Evolutionary conservation across 2,329 filamentous ascomycete species (phyloP).

Genomic region (Fusarium succisae): DNA sequence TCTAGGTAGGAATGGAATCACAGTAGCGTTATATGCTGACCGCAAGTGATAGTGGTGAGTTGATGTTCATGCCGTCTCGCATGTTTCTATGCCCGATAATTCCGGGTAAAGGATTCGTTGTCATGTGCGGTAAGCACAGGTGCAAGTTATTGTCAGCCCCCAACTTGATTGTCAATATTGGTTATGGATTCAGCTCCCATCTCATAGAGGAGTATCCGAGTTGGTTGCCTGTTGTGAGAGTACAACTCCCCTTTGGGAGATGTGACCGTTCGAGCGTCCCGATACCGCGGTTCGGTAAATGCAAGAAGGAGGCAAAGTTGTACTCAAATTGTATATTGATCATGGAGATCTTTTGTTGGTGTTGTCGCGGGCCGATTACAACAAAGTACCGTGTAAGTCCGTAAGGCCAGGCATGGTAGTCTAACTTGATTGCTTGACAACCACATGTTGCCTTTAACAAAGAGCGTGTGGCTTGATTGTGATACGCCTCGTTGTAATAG

Average conservation of each 20-base stretch:
- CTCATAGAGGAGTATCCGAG: constrained; percentile 1
- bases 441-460: not conserved
- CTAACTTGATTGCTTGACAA: not conserved
- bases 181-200: constrained; percentile 3
- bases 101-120: not conserved
- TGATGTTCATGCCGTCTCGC: not conserved
- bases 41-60: not conserved
- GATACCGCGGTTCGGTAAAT: constrained; percentile 29
- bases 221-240: constrained; percentile 11
- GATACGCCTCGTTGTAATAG: constrained; percentile 2
- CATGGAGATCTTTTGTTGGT: not conserved
- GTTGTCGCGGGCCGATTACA: constrained; percentile 24
- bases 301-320: constrained; percentile 21
- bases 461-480: constrained; percentile 10
- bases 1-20: not conserved
- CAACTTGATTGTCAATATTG: not conserved
- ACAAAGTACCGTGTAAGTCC: not conserved
- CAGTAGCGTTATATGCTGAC: constrained; percentile 12
- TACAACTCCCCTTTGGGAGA: constrained; percentile 13
- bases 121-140: constrained; percentile 3
- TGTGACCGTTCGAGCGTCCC: constrained; percentile 21
- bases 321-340: constrained; percentile 3
- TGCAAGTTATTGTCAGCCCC: constrained; percentile 10
- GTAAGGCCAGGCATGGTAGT: not conserved
- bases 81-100: not conserved